A percentile compares a stretch with the other conserved stretches of the same genome.
Conservation (phyloP, 352 stramenopile species). For the Phytophthora syringae region DNA sequence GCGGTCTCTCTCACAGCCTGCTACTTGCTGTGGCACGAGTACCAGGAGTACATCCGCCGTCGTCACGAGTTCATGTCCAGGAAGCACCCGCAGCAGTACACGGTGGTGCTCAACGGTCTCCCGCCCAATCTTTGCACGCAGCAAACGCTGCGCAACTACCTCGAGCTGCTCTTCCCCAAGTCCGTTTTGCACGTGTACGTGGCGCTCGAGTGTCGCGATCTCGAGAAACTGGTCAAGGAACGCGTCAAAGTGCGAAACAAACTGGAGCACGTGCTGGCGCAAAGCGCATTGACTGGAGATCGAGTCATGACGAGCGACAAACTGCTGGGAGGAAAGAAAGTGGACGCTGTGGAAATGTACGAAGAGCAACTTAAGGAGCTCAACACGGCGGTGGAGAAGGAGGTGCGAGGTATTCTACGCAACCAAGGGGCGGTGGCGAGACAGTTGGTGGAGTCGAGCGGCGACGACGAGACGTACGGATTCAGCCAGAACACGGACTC, state of each 20-base stretch:
- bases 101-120: slow-evolving; percentile 75
- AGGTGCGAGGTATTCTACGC: slow-evolving; percentile 69
- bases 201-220: slow-evolving; percentile 71
- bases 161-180: slow-evolving; percentile 76
- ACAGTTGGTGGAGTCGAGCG: slow-evolving; percentile 62
- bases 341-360: slow-evolving; percentile 79
- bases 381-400: slow-evolving; percentile 79
- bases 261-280: slow-evolving; percentile 70
- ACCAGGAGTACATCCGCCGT: slow-evolving; percentile 73
- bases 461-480: slow-evolving; percentile 35
- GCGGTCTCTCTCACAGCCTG: slow-evolving; percentile 62
- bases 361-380: slow-evolving; percentile 71
- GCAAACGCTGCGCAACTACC: slow-evolving; percentile 79
- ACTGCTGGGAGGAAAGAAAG: slow-evolving; percentile 48
- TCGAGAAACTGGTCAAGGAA: slow-evolving; percentile 79
- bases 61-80: slow-evolving; percentile 81
- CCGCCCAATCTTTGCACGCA: slow-evolving; percentile 76
- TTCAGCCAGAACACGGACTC: slow-evolving; percentile 37
- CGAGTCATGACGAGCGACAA: slow-evolving; percentile 53
- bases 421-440: slow-evolving; percentile 69
- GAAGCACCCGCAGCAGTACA: slow-evolving; percentile 76
- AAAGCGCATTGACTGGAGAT: slow-evolving; percentile 67
- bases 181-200: slow-evolving; percentile 78
- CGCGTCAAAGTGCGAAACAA: slow-evolving; percentile 72
- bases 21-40: slow-evolving; percentile 73